phyloP scores from a whole-genome alignment of 805 yeast species.

The Teunomyces panamensis region DNA sequence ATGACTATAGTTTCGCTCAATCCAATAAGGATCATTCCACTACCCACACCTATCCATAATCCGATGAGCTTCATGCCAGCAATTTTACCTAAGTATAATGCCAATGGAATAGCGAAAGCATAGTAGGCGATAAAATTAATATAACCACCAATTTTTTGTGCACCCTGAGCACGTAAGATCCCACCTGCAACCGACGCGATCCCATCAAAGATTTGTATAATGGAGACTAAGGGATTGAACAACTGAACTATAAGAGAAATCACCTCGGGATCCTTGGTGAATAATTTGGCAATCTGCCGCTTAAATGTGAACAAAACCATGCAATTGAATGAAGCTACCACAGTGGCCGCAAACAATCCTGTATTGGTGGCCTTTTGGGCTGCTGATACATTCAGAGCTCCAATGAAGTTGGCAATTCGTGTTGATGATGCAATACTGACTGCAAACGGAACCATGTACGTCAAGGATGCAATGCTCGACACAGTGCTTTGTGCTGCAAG shows the following conservation, averaged over 20 bases:
- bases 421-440: conserved; percentile 44
- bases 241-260: conserved; percentile 47
- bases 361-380: conserved; percentile 35
- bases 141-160: conserved; percentile 69
- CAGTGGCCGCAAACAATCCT: conserved; percentile 29
- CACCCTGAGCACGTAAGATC: conserved; percentile 70
- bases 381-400: conserved; percentile 38
- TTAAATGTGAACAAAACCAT: conserved; percentile 45
- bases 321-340: conserved; percentile 38
- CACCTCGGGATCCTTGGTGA: conserved; percentile 62
- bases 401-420: conserved; percentile 44
- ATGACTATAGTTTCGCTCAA: conserved; percentile 47
- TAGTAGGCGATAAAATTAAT: conserved; percentile 72
- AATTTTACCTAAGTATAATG: conserved; percentile 50
- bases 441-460: conserved; percentile 47
- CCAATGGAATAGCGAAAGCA: conserved; percentile 65
- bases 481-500: conserved; percentile 53
- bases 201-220: conserved; percentile 68
- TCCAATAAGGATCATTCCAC: conserved; percentile 58
- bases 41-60: conserved; percentile 71
- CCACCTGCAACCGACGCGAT: conserved; percentile 72
- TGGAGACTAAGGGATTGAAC: conserved; percentile 59
- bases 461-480: conserved; percentile 43
- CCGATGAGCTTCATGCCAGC: conserved; percentile 53
- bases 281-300: conserved; percentile 50